These are phyloP conservation scores for Kodamaea hsintzibuensis DNA, from an alignment of 805 yeast genomes.

Conservation along the genomic window DNA sequence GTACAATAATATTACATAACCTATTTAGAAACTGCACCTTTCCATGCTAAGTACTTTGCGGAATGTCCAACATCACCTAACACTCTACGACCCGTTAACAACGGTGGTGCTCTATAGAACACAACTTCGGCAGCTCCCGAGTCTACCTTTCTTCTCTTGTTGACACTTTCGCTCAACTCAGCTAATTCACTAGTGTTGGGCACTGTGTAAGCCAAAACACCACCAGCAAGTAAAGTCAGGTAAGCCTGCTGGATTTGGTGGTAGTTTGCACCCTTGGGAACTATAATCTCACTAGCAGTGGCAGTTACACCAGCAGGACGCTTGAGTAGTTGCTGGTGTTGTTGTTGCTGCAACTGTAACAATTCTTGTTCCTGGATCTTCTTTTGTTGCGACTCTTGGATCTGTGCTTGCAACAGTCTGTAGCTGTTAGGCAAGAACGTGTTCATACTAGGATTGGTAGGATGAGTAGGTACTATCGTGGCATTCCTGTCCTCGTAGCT, in stretches of 20 bases:
- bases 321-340: conserved; percentile 15
- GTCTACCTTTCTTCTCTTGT: conserved; percentile 23
- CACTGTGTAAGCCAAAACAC: conserved; percentile 36
- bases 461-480: neutral
- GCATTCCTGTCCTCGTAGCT: neutral
- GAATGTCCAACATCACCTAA: conserved; percentile 80
- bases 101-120: conserved; percentile 73
- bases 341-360: conserved; percentile 19
- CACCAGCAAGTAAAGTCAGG: conserved; percentile 39
- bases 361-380: conserved; percentile 15
- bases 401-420: conserved; percentile 18
- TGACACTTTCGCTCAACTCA: conserved; percentile 22
- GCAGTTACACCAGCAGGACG: conserved; percentile 14
- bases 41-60: conserved; percentile 64
- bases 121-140: conserved; percentile 31
- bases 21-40: conserved; percentile 5
- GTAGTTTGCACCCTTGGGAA: conserved; percentile 18
- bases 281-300: conserved; percentile 12
- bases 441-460: neutral
- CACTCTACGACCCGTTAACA: conserved; percentile 31
- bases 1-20: conserved; percentile 5
- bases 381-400: conserved; percentile 17
- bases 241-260: conserved; percentile 36
- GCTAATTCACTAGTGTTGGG: conserved; percentile 18
- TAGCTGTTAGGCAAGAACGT: conserved; percentile 15